Evolutionary conservation across 768 basidiomycete genomes (phyloP).

Genomic region (Rhizopogon rudus): DNA sequence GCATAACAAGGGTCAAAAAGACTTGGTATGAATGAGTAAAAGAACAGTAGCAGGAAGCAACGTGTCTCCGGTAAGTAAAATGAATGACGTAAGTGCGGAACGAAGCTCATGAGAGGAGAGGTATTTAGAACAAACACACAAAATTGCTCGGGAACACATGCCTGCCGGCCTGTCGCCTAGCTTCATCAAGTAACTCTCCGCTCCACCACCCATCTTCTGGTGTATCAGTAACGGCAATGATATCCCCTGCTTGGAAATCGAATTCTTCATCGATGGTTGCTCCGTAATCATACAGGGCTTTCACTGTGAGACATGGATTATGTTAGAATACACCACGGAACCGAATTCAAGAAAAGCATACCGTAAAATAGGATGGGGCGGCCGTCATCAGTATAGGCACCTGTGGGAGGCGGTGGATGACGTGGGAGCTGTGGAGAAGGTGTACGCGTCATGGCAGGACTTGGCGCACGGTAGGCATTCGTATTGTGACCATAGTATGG

Average conservation of each 20-base stretch:
- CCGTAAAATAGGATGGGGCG: conserved; percentile 84
- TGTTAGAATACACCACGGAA: conserved; percentile 2
- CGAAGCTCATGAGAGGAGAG: neutral
- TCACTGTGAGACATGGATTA: conserved; percentile 45
- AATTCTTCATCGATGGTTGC: conserved; percentile 92
- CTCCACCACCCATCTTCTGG: conserved; percentile 99
- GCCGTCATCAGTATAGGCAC: conserved; percentile 80
- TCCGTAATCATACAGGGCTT: conserved; percentile 83
- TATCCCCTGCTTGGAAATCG: conserved; percentile 91
- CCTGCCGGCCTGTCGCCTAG: conserved; percentile 61
- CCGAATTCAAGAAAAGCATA: conserved; percentile 33
- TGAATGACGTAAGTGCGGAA: neutral
- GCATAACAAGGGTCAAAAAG: neutral
- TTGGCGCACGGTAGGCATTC: conserved; percentile 36
- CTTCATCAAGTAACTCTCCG: conserved; percentile 79
- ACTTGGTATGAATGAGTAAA: neutral
- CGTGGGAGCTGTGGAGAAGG: conserved; percentile 47
- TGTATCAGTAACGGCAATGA: conserved; percentile 91
- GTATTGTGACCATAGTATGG: conserved; percentile 12
- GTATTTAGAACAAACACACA: conserved; percentile 66
- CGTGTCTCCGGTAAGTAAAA: neutral
- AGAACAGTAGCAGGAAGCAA: neutral
- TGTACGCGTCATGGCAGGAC: conserved; percentile 38
- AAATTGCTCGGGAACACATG: conserved; percentile 89
- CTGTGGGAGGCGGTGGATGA: conserved; percentile 48